A percentile compares a stretch with the other conserved stretches of the same genome.
Conservation (phyloP, 2,329 filamentous ascomycete species). For the Phaeosphaeriaceae sp. region DNA sequence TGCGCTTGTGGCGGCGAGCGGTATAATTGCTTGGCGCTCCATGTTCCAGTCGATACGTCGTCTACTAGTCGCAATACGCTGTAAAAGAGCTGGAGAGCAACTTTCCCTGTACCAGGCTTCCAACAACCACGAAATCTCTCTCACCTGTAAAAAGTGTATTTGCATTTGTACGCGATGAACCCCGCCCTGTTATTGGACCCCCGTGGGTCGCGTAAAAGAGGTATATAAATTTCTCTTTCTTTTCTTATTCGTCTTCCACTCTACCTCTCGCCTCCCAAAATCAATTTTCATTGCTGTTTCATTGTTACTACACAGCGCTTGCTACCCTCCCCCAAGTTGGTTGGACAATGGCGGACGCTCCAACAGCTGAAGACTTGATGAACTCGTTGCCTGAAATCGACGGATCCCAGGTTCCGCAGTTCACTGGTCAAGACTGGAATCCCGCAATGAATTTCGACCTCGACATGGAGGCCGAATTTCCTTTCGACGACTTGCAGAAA, state of each 20-base stretch:
- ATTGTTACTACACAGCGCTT: slow-evolving; percentile 5
- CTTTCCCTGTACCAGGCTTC: neutral
- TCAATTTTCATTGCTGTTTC: neutral
- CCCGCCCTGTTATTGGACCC: slow-evolving; percentile 38
- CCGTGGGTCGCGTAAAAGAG: slow-evolving; percentile 30
- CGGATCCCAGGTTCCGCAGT: neutral
- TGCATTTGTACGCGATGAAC: slow-evolving; percentile 26
- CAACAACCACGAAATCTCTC: slow-evolving; percentile 6
- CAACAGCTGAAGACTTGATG: neutral
- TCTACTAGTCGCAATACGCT: slow-evolving; percentile 15
- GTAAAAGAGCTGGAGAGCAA: slow-evolving; percentile 16
- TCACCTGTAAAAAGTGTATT: slow-evolving; percentile 18
- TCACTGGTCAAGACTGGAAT: neutral
- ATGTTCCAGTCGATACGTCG: slow-evolving; percentile 23
- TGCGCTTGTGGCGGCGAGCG: slow-evolving; percentile 14
- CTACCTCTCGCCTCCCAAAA: neutral
- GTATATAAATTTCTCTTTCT: slow-evolving; percentile 21
- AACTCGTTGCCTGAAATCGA: slow-evolving; percentile 2
- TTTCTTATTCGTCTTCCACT: neutral
- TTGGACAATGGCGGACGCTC: slow-evolving; percentile 3
- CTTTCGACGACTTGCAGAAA: slow-evolving; percentile 9
- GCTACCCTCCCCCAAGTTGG: neutral
- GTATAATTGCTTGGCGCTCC: slow-evolving; percentile 19
- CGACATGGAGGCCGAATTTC: neutral
- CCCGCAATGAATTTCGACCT: neutral